phyloP scores from a whole-genome alignment of 495 filamentous ascomycete species.

The Paragyromitra xinjiangensis region DNA sequence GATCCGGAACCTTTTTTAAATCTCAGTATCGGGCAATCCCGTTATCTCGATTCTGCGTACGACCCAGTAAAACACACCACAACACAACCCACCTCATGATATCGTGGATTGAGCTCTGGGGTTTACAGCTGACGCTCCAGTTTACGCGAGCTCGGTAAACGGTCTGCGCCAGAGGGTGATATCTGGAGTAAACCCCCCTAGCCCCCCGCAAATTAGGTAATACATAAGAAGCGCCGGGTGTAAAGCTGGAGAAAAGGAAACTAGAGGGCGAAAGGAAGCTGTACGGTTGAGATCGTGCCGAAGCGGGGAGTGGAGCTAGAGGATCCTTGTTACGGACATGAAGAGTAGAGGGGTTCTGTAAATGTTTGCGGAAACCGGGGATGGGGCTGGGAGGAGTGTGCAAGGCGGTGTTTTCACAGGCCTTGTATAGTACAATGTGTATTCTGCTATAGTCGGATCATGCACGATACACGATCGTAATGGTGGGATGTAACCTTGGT shows the following conservation, averaged over 20 bases:
- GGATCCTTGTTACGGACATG: neutral
- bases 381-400: neutral
- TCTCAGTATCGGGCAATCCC: slow-evolving; percentile 11
- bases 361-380: neutral
- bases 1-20: neutral
- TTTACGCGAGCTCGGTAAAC: slow-evolving; percentile 7
- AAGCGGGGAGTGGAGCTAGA: neutral
- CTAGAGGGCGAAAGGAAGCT: slow-evolving; percentile 36
- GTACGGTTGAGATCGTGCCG: neutral
- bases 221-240: slow-evolving; percentile 1
- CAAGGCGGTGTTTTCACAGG: neutral
- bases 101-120: slow-evolving; percentile 1
- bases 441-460: neutral
- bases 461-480: neutral
- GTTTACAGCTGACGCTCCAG: neutral
- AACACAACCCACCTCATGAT: neutral
- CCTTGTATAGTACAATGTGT: neutral
- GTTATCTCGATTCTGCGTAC: slow-evolving; percentile 9
- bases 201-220: slow-evolving; percentile 37
- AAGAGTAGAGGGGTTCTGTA: too few relatives aligned
- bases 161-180: neutral
- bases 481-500: neutral
- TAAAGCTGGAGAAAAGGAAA: slow-evolving; percentile 2
- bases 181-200: slow-evolving; percentile 22
- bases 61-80: neutral